Conservation (phyloP, 331 rosid genomes). For the Saraca asoca region DNA sequence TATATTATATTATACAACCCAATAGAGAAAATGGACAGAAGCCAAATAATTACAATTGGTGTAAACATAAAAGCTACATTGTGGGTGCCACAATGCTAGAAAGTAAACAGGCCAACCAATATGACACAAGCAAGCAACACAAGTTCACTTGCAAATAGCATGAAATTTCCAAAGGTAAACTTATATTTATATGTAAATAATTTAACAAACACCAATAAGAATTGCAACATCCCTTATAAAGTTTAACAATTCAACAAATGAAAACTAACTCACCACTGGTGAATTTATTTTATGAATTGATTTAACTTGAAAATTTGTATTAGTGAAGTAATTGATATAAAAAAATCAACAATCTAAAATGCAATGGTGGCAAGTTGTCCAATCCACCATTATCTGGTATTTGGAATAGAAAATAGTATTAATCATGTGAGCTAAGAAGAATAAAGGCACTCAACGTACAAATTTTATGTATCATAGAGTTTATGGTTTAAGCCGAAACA, state of each 20-base stretch:
- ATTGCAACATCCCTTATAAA: neutral
- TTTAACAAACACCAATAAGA: neutral
- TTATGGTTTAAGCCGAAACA: conserved; percentile 7
- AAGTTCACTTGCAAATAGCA: conserved; percentile 41
- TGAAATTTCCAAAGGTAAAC: neutral
- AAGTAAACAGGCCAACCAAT: conserved; percentile 66
- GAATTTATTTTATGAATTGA: too few relatives aligned
- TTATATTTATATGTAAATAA: neutral
- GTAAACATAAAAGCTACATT: conserved; percentile 62
- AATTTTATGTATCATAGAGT: neutral
- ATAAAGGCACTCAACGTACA: neutral
- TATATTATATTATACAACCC: conserved; percentile 56
- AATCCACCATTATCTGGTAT: neutral
- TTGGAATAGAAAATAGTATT: neutral
- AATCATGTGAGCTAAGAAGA: neutral
- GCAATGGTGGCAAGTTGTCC: conserved; percentile 13
- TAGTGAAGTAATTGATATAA: conserved; percentile 15
- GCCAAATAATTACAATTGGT: conserved; percentile 55
- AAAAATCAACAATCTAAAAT: neutral
- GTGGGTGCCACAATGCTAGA: conserved; percentile 67
- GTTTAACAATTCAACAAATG: conserved; percentile 6
- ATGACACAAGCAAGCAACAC: conserved; percentile 60
- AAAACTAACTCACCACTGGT: conserved; percentile 39
- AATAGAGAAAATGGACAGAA: conserved; percentile 53
- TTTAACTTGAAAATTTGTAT: too few relatives aligned